Evolutionary conservation across 106 monocot genomes (phyloP).

Genomic region (Allium cepa): DNA sequence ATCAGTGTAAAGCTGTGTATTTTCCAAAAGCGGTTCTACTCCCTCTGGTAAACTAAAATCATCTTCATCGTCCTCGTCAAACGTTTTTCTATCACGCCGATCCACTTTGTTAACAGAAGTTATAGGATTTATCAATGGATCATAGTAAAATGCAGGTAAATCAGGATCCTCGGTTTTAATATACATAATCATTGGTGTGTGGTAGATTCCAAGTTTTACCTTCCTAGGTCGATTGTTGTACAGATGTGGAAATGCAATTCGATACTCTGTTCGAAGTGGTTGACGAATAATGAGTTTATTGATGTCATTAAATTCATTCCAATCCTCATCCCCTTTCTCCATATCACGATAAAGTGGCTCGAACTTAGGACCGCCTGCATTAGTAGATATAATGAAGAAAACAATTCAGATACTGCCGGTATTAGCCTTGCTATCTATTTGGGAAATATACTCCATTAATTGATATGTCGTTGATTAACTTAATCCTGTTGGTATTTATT

Average conservation of each 20-base stretch:
- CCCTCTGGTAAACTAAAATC: constrained; percentile 82
- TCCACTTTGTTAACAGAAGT: constrained; percentile 61
- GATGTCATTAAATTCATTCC: constrained; percentile 99
- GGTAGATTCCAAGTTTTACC: constrained; percentile 84
- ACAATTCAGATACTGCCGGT: not conserved
- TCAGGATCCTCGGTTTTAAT: constrained; percentile 99
- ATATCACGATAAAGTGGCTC: constrained; percentile 98
- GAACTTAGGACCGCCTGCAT: constrained; percentile 94
- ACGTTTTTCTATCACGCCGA: constrained; percentile 58
- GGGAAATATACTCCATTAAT: no score
- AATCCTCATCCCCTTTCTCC: constrained; percentile 99
- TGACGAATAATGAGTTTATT: constrained; percentile 98
- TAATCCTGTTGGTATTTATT: no score
- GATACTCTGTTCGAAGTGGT: constrained; percentile 94
- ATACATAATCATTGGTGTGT: constrained; percentile 99
- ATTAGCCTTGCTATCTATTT: no score
- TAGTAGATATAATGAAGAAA: not conserved
- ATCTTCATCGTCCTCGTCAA: constrained; percentile 80
- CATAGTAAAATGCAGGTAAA: constrained; percentile 97
- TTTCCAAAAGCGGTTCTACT: constrained; percentile 72
- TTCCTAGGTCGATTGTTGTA: constrained; percentile 98
- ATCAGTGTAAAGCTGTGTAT: constrained; percentile 85
- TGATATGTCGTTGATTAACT: no score
- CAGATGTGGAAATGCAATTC: constrained; percentile 96
- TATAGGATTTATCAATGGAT: constrained; percentile 93